phyloP scores from a whole-genome alignment of 1,284 basidiomycete species.

The Fomitopsis schrenkii region DNA sequence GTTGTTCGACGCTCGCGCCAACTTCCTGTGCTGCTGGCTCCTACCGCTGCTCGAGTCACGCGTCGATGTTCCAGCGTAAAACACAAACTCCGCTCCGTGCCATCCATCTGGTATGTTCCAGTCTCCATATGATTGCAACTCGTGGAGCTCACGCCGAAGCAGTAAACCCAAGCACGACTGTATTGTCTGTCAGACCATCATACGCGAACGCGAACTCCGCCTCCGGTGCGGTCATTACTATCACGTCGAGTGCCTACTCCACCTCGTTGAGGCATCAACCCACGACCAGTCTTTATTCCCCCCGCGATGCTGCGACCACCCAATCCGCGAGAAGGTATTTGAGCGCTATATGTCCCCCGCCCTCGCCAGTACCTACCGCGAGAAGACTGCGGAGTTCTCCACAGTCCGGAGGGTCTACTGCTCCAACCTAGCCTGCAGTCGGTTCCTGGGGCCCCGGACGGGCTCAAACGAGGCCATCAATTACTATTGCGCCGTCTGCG shows the following conservation, averaged over 20 bases:
- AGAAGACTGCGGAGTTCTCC: constrained; percentile 25
- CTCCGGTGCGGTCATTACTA: constrained; percentile 31
- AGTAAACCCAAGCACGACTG: constrained; percentile 15
- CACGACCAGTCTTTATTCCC: constrained; percentile 33
- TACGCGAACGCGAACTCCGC: constrained; percentile 16
- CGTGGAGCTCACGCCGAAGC: not conserved
- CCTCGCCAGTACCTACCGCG: constrained; percentile 17
- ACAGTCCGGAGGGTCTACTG: constrained; percentile 34
- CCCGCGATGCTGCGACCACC: constrained; percentile 29
- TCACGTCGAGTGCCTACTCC: constrained; percentile 27
- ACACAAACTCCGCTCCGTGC: not conserved
- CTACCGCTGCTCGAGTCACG: not conserved
- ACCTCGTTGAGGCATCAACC: constrained; percentile 28
- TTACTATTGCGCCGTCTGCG: constrained; percentile 17
- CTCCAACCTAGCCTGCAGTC: constrained; percentile 27
- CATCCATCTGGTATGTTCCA: not conserved
- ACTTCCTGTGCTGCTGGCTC: not conserved
- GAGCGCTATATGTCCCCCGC: constrained; percentile 17
- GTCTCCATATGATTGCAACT: not conserved
- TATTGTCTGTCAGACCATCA: constrained; percentile 16
- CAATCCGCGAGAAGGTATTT: constrained; percentile 26
- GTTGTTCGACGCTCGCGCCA: not conserved
- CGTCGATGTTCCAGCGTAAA: not conserved
- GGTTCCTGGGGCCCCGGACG: constrained; percentile 29
- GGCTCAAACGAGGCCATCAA: constrained; percentile 4